These are phyloP conservation scores for Krasilnikovozyma curviuscula DNA, from an alignment of 768 basidiomycete genomes.

Conservation along the genomic window DNA sequence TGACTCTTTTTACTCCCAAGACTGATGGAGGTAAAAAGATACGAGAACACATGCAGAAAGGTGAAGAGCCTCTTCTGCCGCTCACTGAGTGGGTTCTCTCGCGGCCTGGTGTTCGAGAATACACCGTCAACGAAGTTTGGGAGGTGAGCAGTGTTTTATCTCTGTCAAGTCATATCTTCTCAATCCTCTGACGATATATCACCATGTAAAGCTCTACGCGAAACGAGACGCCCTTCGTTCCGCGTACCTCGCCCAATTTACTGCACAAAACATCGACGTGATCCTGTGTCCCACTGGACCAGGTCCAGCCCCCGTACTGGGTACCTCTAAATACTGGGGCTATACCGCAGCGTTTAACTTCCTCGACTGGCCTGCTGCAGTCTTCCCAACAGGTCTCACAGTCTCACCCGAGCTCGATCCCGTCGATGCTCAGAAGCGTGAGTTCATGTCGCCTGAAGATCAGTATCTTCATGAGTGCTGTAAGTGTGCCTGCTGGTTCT, in stretches of 20 bases:
- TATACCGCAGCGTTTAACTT: constrained; percentile 2
- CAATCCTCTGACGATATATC: neutral
- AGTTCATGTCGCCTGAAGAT: neutral
- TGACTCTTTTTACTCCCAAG: too few species aligned
- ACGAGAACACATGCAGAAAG: too few species aligned
- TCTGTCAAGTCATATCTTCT: neutral
- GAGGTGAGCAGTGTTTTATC: constrained; percentile 7
- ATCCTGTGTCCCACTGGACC: constrained; percentile 15
- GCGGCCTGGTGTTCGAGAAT: neutral
- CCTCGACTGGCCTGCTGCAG: neutral
- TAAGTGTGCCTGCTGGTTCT: neutral
- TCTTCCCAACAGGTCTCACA: neutral
- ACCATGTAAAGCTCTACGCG: neutral
- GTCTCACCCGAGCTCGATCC: neutral
- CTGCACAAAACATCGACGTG: constrained; percentile 6
- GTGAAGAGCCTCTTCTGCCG: constrained; percentile 16
- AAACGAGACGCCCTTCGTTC: neutral
- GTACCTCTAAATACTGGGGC: constrained; percentile 17
- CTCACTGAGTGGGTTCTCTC: constrained; percentile 18
- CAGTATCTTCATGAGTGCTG: neutral
- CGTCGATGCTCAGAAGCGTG: neutral
- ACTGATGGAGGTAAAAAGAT: too few species aligned
- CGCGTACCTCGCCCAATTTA: neutral
- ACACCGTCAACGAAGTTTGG: constrained; percentile 1
- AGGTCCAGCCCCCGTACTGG: constrained; percentile 14